These are phyloP conservation scores for Trypanosoma boissoni DNA, from an alignment of 208 protist genomes.

Conservation along the genomic window DNA sequence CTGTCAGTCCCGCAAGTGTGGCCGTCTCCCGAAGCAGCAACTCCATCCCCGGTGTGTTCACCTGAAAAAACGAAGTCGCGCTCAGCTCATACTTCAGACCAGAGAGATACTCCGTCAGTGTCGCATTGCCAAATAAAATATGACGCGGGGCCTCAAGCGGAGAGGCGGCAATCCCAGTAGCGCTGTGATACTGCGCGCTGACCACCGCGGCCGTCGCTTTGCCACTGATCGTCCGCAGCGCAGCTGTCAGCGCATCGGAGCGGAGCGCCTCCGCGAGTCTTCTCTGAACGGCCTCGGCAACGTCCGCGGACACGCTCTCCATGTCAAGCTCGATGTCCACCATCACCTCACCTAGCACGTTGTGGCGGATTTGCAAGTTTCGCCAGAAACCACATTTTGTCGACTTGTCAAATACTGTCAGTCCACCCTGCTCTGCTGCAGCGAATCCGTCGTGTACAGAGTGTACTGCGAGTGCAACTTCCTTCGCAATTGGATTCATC, in stretches of 20 bases:
- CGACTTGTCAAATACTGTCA: slow-evolving; percentile 77
- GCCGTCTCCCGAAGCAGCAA: slow-evolving; percentile 72
- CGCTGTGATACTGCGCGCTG: slow-evolving; percentile 74
- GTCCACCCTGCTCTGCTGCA: slow-evolving; percentile 27
- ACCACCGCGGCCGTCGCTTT: slow-evolving; percentile 42
- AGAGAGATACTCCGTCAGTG: slow-evolving; percentile 68
- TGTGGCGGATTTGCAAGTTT: slow-evolving; percentile 86
- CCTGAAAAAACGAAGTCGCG: slow-evolving; percentile 94
- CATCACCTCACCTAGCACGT: slow-evolving; percentile 82
- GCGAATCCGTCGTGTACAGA: slow-evolving; percentile 34
- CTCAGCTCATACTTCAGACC: slow-evolving; percentile 89
- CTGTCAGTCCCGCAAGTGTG: slow-evolving; percentile 50
- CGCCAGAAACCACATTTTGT: slow-evolving; percentile 88
- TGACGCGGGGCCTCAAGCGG: slow-evolving; percentile 54
- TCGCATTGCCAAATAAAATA: slow-evolving; percentile 54
- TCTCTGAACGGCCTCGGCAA: slow-evolving; percentile 36
- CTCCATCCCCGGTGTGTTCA: slow-evolving; percentile 92
- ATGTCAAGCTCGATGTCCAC: slow-evolving; percentile 69
- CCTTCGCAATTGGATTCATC: slow-evolving; percentile 60
- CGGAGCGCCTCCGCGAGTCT: slow-evolving; percentile 38
- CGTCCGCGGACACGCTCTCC: slow-evolving; percentile 25
- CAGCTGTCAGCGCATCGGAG: slow-evolving; percentile 12
- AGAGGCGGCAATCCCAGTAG: slow-evolving; percentile 64
- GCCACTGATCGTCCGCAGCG: slow-evolving; percentile 25
- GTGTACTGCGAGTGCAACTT: slow-evolving; percentile 51